A percentile compares a stretch with the other conserved stretches of the same genome.
These are phyloP conservation scores for Articulospora tetracladia DNA, from an alignment of 495 filamentous ascomycete genomes.

Conservation along the genomic window DNA sequence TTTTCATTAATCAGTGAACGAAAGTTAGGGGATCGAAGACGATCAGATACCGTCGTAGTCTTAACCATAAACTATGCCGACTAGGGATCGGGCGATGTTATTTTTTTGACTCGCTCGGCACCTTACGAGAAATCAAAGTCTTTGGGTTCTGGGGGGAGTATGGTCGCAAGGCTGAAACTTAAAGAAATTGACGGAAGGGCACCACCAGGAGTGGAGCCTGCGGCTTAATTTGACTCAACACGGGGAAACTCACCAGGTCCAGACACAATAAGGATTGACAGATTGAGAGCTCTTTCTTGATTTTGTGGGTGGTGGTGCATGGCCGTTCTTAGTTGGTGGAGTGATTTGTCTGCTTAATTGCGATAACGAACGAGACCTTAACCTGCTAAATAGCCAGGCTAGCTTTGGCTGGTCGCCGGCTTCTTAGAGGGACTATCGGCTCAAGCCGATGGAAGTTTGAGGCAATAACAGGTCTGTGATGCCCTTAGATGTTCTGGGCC, in stretches of 20 bases:
- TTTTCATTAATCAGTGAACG: conserved; percentile 75
- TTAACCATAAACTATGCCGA: conserved; percentile 74
- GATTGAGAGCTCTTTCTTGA: conserved; percentile 38
- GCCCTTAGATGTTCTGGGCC: conserved; percentile 70
- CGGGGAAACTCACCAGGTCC: conserved; percentile 65
- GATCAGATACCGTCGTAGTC: conserved; percentile 74
- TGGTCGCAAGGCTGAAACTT: conserved; percentile 71
- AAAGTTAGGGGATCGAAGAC: conserved; percentile 74
- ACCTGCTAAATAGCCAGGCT: conserved; percentile 67
- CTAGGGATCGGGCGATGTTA: conserved; percentile 67
- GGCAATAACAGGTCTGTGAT: conserved; percentile 71
- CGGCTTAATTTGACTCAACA: conserved; percentile 70
- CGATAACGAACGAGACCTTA: conserved; percentile 74
- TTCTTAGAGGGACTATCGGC: conserved; percentile 70
- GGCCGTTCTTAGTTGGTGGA: conserved; percentile 61
- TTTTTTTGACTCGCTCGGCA: conserved; percentile 65
- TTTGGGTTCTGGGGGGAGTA: conserved; percentile 70
- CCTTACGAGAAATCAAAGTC: conserved; percentile 74
- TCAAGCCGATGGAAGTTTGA: conserved; percentile 68
- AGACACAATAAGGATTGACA: conserved; percentile 65
- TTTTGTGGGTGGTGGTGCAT: conserved; percentile 56
- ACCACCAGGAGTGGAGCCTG: conserved; percentile 58
- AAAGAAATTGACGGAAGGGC: conserved; percentile 67
- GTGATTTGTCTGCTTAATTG: conserved; percentile 71
- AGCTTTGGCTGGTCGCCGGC: conserved; percentile 59